Base-by-base conservation (phyloP, 805 yeast species). In the Yueomyces sp. region DNA sequence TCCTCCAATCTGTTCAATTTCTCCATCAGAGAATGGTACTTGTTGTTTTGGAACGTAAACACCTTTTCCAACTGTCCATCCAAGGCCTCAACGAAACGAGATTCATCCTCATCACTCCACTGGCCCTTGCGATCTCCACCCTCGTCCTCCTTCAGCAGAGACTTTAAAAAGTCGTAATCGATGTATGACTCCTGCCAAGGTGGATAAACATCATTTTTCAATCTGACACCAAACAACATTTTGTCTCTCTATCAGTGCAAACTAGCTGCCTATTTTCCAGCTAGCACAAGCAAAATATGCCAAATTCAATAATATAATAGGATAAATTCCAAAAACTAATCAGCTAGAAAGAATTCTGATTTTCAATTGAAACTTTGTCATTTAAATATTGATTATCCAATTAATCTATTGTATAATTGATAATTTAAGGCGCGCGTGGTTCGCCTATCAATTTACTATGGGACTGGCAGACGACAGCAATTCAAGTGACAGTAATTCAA, bases 191-290 rank as follows among this genome's bases (percentile, higher is more conserved):
- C 74, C 60, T 76, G 81, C 98, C 98, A 90, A 2, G 96, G 95
- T 40, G 78, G 77, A 63, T 83, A 86, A 34, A 77, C 76, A 60
- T 88, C 96, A 50, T 76, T 78, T 43, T 81, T 80, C 44, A 90
- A 70, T 57, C 84, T 85, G 42, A 76, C 85, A 43, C 94, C 94
- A 57, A 90, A 90, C 44, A 90, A 65, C 97, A 92, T 87, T 46
- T 28, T 37, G 52, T 42, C 19, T 19, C 19, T 19, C 19, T 19
- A 19, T 19, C 19, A 19, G 19, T 19, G 19, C 19, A 19, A 19
- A 19, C 19, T 19, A 19, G 19, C 19, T 19, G 19, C 19, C 19
- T 19, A 19, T 19, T 19, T 19, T 19, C 19, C 19, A 19, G 19
- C 19, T 19, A 19, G 19, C 19, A 19, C 19, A 19, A 19, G 19